Evolutionary conservation across 129 eudicot genomes (phyloP).

Genomic region (Helianthus tuberosus): DNA sequence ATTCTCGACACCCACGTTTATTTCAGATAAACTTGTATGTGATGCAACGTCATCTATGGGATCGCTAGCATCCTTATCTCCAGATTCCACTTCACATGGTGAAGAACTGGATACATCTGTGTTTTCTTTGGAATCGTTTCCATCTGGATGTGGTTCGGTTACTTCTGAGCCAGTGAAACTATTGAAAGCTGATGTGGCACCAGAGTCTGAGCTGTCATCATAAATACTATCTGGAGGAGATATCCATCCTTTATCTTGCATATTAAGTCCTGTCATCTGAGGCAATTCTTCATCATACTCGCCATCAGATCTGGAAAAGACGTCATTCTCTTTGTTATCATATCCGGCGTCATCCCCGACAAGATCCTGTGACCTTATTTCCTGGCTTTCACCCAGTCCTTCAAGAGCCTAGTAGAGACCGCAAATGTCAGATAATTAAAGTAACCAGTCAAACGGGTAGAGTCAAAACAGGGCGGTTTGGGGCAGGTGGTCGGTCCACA

Average conservation of each 20-base stretch:
- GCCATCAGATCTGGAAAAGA: conserved; percentile 42
- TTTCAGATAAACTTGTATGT: conserved; percentile 22
- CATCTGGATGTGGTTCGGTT: conserved; percentile 40
- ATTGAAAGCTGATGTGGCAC: conserved; percentile 50
- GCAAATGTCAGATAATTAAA: background rate
- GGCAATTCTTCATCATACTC: conserved; percentile 47
- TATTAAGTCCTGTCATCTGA: conserved; percentile 35
- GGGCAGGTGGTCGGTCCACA: background rate
- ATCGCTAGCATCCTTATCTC: conserved; percentile 40
- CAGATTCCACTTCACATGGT: conserved; percentile 34
- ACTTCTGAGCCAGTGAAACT: conserved; percentile 49
- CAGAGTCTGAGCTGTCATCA: conserved; percentile 65
- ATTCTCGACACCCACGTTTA: conserved; percentile 41
- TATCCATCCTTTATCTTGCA: conserved; percentile 86
- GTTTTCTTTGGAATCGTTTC: conserved; percentile 37
- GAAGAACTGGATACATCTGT: conserved; percentile 33
- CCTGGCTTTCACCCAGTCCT: conserved; percentile 87
- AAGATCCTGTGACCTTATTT: conserved; percentile 68
- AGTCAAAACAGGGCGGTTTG: background rate
- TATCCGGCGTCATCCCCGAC: conserved; percentile 46
- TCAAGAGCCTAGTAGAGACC: conserved; percentile 75
- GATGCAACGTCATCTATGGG: conserved; percentile 26
- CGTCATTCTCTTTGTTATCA: conserved; percentile 46
- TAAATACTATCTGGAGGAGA: conserved; percentile 86
- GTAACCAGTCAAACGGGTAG: conserved; percentile 9